These are phyloP conservation scores for Fusarium sp. DNA, from an alignment of 2,329 filamentous ascomycete genomes.

Conservation along the genomic window DNA sequence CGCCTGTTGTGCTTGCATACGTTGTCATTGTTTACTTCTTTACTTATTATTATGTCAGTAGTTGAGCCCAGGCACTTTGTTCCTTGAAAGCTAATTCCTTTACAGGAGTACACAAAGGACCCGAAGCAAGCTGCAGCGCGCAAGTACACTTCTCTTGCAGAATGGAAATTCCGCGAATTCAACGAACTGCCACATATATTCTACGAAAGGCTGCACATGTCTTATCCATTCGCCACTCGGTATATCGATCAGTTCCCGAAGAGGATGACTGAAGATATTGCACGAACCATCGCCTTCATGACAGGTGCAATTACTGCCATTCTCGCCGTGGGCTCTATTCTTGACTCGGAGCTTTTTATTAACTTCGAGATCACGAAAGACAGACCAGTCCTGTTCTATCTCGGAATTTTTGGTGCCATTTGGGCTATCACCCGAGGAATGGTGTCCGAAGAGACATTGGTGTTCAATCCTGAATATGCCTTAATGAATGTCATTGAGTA, in stretches of 20 bases:
- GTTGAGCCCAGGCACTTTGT: too few species aligned
- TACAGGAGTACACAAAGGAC: slow-evolving; percentile 92
- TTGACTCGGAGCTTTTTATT: slow-evolving; percentile 90
- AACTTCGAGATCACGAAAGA: slow-evolving; percentile 91
- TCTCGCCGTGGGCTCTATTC: slow-evolving; percentile 81
- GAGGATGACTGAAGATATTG: slow-evolving; percentile 86
- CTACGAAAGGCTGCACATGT: slow-evolving; percentile 89
- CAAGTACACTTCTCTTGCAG: slow-evolving; percentile 89
- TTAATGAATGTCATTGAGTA: slow-evolving; percentile 90
- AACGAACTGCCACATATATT: slow-evolving; percentile 96
- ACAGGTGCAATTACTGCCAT: slow-evolving; percentile 87
- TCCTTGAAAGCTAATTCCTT: neutral
- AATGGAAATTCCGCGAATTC: slow-evolving; percentile 99
- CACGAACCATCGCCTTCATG: slow-evolving; percentile 86
- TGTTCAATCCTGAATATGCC: slow-evolving; percentile 92
- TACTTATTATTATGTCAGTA: slow-evolving; percentile 85
- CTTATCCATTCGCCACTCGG: slow-evolving; percentile 88
- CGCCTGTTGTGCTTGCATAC: slow-evolving; percentile 87
- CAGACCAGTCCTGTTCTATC: slow-evolving; percentile 88
- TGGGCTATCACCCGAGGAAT: slow-evolving; percentile 86
- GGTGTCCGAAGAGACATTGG: slow-evolving; percentile 85
- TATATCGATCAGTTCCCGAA: slow-evolving; percentile 98
- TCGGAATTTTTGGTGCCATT: slow-evolving; percentile 81
- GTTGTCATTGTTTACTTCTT: slow-evolving; percentile 91
- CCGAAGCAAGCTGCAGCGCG: slow-evolving; percentile 83